Evolutionary conservation across 768 basidiomycete species (phyloP), one percentile per base, ranked within the genome.

Genomic region (Mrakia hoshinonis): DNA sequence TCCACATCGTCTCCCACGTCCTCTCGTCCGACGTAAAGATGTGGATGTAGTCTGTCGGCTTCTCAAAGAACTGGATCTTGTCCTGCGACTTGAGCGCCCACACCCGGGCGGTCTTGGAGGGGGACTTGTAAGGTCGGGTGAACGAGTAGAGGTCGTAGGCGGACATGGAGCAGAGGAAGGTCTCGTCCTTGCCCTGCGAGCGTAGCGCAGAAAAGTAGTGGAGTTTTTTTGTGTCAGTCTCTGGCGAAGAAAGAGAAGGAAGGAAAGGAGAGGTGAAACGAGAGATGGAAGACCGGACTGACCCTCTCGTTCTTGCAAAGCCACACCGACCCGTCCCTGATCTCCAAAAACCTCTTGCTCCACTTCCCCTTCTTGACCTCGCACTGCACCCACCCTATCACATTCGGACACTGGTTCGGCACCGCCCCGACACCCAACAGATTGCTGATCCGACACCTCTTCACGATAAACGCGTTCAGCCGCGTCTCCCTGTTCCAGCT

Each of bases 401-500:
- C 46, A 65, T 78, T 63, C 83, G 82, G 29, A 82, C 81, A 70
- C 79, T 79, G 5, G 81, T 68, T 77, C 15, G 86, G 87, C 55
- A 86, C 79, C 31, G 81, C 81, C 83, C 85, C 74, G 9, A 74
- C 51, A 61, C 64, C 75, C 4, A 92, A 82, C 43, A 84, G 77
- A 20, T 80, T 74, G 5, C 87, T 87, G 43, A 92, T 80, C 13
- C 85, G 83, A 9, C 90, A 90, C 76, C 85, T 82, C 81, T 86
- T 91, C 78, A 91, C 81, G 66, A 96, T 82, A 75, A 96, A 89
- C 29, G 85, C 84, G 76, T 94, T 95, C 75, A 89, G 82, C 71
- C 85, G 82, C 75, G 88, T 89, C 74, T 90, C 86, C 77, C 87
- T 87, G 79, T 92, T 88, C 94, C 95, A 99, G 3, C 91, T 89